These are phyloP conservation scores for Pleurotus tuber-regium DNA, from an alignment of 768 basidiomycete genomes.

Conservation along the genomic window DNA sequence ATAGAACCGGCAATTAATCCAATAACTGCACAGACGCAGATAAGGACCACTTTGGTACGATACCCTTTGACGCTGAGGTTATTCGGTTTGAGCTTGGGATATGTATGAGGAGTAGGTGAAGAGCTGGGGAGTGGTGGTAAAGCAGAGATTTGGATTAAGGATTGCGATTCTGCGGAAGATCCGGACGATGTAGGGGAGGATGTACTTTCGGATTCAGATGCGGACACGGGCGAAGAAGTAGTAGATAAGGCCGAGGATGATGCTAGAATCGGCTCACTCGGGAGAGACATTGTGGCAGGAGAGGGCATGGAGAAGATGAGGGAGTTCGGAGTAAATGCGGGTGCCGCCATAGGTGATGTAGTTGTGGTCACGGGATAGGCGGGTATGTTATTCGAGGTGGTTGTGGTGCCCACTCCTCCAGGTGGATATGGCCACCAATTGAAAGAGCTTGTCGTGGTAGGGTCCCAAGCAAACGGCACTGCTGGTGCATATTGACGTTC, in stretches of 20 bases:
- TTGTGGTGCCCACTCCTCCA: conserved; percentile 18
- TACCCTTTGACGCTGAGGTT: conserved; percentile 16
- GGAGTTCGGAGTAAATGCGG: neutral
- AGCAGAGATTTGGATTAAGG: conserved; percentile 31
- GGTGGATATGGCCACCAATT: conserved; percentile 39
- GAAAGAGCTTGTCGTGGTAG: conserved; percentile 25
- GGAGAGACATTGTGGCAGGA: conserved; percentile 5
- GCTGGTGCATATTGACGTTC: conserved; percentile 9
- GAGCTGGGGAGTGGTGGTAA: conserved; percentile 24
- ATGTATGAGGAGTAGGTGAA: conserved; percentile 6
- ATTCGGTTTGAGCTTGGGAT: conserved; percentile 15
- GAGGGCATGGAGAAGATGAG: conserved; percentile 10
- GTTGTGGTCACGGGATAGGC: neutral
- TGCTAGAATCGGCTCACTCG: conserved; percentile 5
- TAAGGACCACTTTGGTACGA: conserved; percentile 23
- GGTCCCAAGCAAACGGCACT: conserved; percentile 4
- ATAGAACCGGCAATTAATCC: conserved; percentile 29
- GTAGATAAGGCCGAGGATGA: conserved; percentile 6
- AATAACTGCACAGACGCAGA: conserved; percentile 29
- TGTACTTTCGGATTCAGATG: neutral
- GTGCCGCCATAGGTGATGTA: neutral
- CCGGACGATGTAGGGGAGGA: neutral
- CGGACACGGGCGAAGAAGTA: neutral
- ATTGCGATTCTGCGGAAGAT: conserved; percentile 9
- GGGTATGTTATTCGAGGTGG: conserved; percentile 11